phyloP scores from a whole-genome alignment of 169 alveolate species.

The Babesia bigemina region DNA sequence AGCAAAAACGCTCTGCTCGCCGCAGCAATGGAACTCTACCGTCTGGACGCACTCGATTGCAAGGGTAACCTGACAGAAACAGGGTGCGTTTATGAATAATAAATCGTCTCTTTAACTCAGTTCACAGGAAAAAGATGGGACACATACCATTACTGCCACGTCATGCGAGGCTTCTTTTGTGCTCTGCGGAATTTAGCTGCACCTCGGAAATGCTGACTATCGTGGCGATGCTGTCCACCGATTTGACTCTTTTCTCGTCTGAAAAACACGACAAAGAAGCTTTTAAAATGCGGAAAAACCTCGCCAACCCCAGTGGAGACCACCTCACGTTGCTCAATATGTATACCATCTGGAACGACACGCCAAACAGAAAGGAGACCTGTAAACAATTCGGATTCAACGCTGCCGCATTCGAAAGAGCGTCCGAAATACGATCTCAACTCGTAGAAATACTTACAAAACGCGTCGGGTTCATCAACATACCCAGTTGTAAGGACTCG shows the following conservation, averaged over 20 bases:
- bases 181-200: slow-evolving; percentile 88
- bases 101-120: background rate
- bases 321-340: slow-evolving; percentile 59
- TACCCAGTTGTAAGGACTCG: slow-evolving; percentile 44
- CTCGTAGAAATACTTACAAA: slow-evolving; percentile 39
- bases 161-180: slow-evolving; percentile 84
- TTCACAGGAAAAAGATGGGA: slow-evolving; percentile 84
- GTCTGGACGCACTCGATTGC: slow-evolving; percentile 81
- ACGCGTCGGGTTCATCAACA: slow-evolving; percentile 29
- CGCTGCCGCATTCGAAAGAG: slow-evolving; percentile 39
- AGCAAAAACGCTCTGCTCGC: slow-evolving; percentile 74
- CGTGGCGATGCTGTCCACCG: slow-evolving; percentile 82
- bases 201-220: slow-evolving; percentile 87
- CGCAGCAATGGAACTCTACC: slow-evolving; percentile 82
- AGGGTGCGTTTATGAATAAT: slow-evolving; percentile 17
- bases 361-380: slow-evolving; percentile 29
- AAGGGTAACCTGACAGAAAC: slow-evolving; percentile 52
- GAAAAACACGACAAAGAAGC: slow-evolving; percentile 45
- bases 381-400: slow-evolving; percentile 59
- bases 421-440: slow-evolving; percentile 54
- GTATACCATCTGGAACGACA: slow-evolving; percentile 56
- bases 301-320: slow-evolving; percentile 53
- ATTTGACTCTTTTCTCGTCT: slow-evolving; percentile 44
- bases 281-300: slow-evolving; percentile 31
- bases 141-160: slow-evolving; percentile 87